Conservation (phyloP, 257 asterid genomes). For the Plectranthus barbatus region DNA sequence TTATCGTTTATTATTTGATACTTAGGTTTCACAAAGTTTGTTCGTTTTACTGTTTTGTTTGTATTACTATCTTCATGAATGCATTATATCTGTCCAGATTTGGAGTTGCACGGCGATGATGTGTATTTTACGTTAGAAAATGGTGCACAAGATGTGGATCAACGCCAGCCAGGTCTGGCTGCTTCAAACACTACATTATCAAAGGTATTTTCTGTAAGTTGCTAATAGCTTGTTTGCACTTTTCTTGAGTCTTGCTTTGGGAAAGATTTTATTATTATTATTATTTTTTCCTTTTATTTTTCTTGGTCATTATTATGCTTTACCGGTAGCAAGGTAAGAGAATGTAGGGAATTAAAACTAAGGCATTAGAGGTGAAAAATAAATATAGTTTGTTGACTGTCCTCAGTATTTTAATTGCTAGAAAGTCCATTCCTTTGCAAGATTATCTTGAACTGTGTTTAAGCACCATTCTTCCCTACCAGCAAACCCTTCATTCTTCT, state of each 20-base stretch:
- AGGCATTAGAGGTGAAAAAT: neutral
- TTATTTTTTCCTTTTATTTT: too few species aligned
- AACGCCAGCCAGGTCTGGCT: slow-evolving; percentile 22
- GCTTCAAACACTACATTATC: slow-evolving; percentile 37
- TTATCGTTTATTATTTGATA: neutral
- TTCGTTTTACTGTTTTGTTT: neutral
- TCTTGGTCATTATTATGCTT: slow-evolving; percentile 3
- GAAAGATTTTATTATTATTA: neutral
- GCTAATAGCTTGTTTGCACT: neutral
- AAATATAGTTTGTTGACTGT: neutral
- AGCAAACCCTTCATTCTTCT: neutral
- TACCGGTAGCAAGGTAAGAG: neutral
- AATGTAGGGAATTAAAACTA: neutral
- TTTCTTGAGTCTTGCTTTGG: neutral
- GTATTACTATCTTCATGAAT: neutral
- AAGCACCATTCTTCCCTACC: neutral
- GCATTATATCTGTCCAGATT: slow-evolving; percentile 37
- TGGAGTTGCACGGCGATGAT: slow-evolving; percentile 94
- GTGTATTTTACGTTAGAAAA: slow-evolving; percentile 80
- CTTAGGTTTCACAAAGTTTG: neutral
- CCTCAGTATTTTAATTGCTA: neutral
- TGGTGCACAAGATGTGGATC: slow-evolving; percentile 49
- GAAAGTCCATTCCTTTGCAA: neutral
- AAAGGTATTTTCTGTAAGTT: slow-evolving; percentile 37
- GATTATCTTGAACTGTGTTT: neutral